Percentiles rank a stretch among this genome's conserved stretches.
phyloP scores from a whole-genome alignment of 306 rosid genomes.

The Lablab purpureus region DNA sequence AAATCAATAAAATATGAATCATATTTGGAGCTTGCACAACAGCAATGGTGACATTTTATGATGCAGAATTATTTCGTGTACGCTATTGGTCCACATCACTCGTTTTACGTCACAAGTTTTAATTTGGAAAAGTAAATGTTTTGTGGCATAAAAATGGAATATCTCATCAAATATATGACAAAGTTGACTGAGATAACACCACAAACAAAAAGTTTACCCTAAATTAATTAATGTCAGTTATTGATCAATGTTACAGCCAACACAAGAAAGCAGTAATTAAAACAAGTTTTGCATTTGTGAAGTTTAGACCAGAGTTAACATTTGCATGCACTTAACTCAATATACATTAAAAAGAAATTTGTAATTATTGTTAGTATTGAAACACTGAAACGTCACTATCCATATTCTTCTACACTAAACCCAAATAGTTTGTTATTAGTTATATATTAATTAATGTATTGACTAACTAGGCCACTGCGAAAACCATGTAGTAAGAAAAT shows the following conservation, averaged over 20 bases:
- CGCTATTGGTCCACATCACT: not conserved
- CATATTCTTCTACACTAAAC: too few relatives aligned
- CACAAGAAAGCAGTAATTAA: too few relatives aligned
- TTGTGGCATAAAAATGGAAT: not conserved
- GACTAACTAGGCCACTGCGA: too few relatives aligned
- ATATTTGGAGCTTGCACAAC: not conserved
- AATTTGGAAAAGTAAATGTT: not conserved
- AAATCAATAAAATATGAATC: not conserved
- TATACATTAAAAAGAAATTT: too few relatives aligned
- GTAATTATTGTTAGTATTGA: too few relatives aligned
- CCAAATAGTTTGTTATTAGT: too few relatives aligned
- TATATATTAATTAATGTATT: too few relatives aligned
- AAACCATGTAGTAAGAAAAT: too few relatives aligned
- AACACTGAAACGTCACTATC: too few relatives aligned
- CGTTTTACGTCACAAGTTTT: not conserved
- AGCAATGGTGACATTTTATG: not conserved
- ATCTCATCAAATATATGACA: not conserved
- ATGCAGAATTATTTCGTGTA: not conserved
- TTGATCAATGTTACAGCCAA: not conserved
- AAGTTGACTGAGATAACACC: not conserved
- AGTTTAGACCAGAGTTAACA: too few relatives aligned
- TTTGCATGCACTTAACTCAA: too few relatives aligned
- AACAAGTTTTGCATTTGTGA: too few relatives aligned
- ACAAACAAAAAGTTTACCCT: not conserved
- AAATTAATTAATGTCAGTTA: not conserved